These are phyloP conservation scores for Allomyces arbusculus DNA, from an alignment of 192 early-diverging fungal species.

Conservation along the genomic window DNA sequence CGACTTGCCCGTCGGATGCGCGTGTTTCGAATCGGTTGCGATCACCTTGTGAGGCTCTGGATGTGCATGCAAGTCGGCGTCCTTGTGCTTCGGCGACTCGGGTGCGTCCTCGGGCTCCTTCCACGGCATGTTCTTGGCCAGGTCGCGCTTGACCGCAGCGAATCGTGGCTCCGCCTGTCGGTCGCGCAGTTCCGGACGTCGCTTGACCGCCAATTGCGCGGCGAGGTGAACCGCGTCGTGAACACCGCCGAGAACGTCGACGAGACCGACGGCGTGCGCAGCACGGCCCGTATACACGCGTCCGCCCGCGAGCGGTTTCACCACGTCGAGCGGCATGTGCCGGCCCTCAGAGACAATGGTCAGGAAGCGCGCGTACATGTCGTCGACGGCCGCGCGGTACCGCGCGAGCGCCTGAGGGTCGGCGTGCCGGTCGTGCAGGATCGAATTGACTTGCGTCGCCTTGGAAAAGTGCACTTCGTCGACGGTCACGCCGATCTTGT, in stretches of 20 bases:
- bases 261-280: conserved; percentile 31
- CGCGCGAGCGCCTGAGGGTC: conserved; percentile 16
- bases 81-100: too few species aligned
- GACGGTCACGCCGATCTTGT: conserved; percentile 32
- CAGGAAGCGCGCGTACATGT: conserved; percentile 32
- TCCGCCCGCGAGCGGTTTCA: conserved; percentile 36
- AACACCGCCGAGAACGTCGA: conserved; percentile 36
- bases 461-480: conserved; percentile 28
- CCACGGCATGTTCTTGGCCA: too few species aligned
- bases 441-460: conserved; percentile 9
- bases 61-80: too few species aligned
- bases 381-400: conserved; percentile 19
- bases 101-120: too few species aligned
- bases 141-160: too few species aligned
- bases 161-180: too few species aligned
- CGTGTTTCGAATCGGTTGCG: too few species aligned
- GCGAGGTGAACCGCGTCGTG: conserved; percentile 13
- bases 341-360: conserved; percentile 35
- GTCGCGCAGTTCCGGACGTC: conserved; percentile 14
- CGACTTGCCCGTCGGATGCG: too few species aligned
- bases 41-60: too few species aligned
- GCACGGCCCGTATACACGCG: conserved; percentile 39
- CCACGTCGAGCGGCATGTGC: conserved; percentile 19
- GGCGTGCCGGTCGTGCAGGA: conserved; percentile 24
- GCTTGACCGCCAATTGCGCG: conserved; percentile 16